Conservation (phyloP, 129 eudicot species). For the Centrapalus pauciflorus region DNA sequence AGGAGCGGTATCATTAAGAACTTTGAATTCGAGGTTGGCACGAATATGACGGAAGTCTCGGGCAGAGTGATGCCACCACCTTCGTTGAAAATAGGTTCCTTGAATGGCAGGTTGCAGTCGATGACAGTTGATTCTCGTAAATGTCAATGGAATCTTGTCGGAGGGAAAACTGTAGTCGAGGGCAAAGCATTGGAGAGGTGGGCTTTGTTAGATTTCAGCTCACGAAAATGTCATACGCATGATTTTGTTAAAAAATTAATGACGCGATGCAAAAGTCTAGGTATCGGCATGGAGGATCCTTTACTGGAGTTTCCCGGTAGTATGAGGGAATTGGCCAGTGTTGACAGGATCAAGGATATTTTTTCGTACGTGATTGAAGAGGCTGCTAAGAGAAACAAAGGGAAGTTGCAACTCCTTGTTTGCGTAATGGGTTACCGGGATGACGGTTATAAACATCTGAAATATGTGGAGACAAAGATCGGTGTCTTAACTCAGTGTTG, state of each 20-base stretch:
- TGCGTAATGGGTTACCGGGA: slow-evolving; percentile 57
- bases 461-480: slow-evolving; percentile 57
- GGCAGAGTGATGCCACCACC: slow-evolving; percentile 71
- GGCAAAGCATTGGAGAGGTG: slow-evolving; percentile 55
- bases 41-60: slow-evolving; percentile 50
- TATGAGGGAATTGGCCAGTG: slow-evolving; percentile 23
- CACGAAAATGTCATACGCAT: not conserved
- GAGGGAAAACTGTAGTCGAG: slow-evolving; percentile 35
- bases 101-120: not conserved
- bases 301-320: not conserved
- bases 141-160: slow-evolving; percentile 66
- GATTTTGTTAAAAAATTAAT: slow-evolving; percentile 33
- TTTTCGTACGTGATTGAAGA: slow-evolving; percentile 24
- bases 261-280: slow-evolving; percentile 34
- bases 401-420: slow-evolving; percentile 28
- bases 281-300: slow-evolving; percentile 47
- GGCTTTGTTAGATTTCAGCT: slow-evolving; percentile 65
- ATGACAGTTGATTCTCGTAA: slow-evolving; percentile 42
- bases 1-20: slow-evolving; percentile 35
- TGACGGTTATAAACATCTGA: slow-evolving; percentile 57
- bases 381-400: not conserved
- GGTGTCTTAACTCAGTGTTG: slow-evolving; percentile 81
- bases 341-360: slow-evolving; percentile 15
- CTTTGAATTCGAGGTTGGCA: slow-evolving; percentile 46
- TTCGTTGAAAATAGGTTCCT: slow-evolving; percentile 41